Evolutionary conservation across 75 land plant genomes (phyloP), one percentile per base, ranked within the genome.

Genomic region (Isoetes taiwanensis): DNA sequence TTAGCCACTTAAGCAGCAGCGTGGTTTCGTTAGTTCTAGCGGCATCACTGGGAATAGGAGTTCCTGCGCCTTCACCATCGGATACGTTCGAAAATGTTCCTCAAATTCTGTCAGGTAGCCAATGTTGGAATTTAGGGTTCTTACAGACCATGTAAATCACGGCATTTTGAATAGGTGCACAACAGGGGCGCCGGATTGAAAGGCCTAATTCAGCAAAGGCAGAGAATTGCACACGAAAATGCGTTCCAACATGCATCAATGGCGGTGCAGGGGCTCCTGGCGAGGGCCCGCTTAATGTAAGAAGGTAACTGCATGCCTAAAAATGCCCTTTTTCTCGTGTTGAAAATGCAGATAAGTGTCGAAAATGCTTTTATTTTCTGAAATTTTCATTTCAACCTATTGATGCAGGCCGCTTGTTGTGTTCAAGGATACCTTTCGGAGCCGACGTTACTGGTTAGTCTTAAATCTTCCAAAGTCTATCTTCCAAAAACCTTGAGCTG

Each of bases 231-330:
- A 84, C 85, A 9, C 31, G 29, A 14, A 86, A 91, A 53, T 91
- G 97, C 56, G 88, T 87, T 52, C 59, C 63, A 5, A 91, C 97
- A 29, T 91, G 97, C 68, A 81, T 87, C 24, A 54, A 73, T 12
- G 97, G 97, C 12, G 89, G 95, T 16, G 84, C 73, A 17, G 91
- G 91, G 4, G 63, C 81, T 0, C 91, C 91, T 17, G 88, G 97
- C 1, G 95, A 81, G 73, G 97, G 97, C 27, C 97, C 97, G 34
- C 56, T 91, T 8, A 91, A 83, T 53, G 53, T 76, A 39, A 53
- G 95, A 33, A 83, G 94, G 97, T 90, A 63, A 14, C 14, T 14
- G 39, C 39, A 9, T 37, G 39, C 39, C 39, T 9, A 9, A 14
- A 14, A 9, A 37, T 9, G 39, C 39, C 39, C 39, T 9, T 9